Evolutionary conservation across 495 filamentous ascomycete species (phyloP).

Genomic region (Annulohypoxylon stygium): DNA sequence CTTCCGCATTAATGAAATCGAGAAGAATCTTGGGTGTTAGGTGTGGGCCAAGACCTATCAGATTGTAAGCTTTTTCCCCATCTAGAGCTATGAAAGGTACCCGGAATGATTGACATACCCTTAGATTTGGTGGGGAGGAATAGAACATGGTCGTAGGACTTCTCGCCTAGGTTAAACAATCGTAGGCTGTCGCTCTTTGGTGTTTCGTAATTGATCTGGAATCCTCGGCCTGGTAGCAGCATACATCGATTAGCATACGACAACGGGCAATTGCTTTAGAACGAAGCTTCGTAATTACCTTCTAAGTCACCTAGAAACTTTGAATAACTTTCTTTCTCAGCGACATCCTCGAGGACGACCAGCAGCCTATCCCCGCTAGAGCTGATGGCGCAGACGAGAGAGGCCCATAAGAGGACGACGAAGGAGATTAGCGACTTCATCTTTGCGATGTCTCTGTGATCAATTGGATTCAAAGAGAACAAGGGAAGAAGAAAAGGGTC

Average conservation of each 20-base stretch:
- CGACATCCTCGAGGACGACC: constrained; percentile 85
- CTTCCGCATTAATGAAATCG: constrained; percentile 89
- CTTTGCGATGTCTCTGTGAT: constrained; percentile 47
- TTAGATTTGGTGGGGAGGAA: constrained; percentile 90
- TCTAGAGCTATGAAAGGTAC: neutral
- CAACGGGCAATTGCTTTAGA: neutral
- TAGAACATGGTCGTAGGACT: constrained; percentile 89
- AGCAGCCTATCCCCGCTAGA: constrained; percentile 83
- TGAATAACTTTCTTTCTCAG: constrained; percentile 83
- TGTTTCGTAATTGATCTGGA: constrained; percentile 80
- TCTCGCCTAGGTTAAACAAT: constrained; percentile 88
- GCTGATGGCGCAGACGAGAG: constrained; percentile 80
- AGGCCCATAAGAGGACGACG: constrained; percentile 72
- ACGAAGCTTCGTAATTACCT: constrained; percentile 65
- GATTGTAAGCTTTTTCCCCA: constrained; percentile 51
- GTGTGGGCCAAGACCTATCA: constrained; percentile 83
- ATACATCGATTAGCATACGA: constrained; percentile 41
- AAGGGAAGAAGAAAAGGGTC: constrained; percentile 46
- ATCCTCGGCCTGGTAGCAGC: constrained; percentile 77
- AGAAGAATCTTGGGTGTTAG: constrained; percentile 88
- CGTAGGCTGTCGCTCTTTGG: constrained; percentile 86
- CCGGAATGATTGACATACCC: constrained; percentile 63
- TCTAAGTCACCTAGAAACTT: constrained; percentile 85
- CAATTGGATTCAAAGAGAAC: constrained; percentile 52
- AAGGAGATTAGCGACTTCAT: constrained; percentile 85